These are phyloP conservation scores for Simmondsia chinensis DNA, from an alignment of 148 eudicot species.

Conservation along the genomic window DNA sequence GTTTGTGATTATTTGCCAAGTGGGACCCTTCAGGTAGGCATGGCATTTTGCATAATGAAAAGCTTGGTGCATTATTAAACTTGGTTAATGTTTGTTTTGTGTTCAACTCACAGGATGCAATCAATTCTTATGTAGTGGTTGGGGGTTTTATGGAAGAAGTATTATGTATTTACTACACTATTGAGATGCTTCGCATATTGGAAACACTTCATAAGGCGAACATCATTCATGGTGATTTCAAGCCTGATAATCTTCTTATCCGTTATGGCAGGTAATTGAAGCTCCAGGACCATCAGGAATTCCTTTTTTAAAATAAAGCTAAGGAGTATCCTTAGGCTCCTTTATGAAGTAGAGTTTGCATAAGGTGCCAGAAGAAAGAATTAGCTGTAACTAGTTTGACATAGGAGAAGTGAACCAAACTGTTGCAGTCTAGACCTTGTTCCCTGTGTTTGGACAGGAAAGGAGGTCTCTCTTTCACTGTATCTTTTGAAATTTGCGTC, in stretches of 20 bases:
- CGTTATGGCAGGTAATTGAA: slow-evolving; percentile 69
- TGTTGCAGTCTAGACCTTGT: too few relatives aligned
- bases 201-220: slow-evolving; percentile 66
- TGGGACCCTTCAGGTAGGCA: slow-evolving; percentile 89
- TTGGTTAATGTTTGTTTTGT: slow-evolving; percentile 9
- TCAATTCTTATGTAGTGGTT: slow-evolving; percentile 61
- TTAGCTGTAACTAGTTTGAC: too few relatives aligned
- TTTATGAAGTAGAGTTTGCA: too few relatives aligned
- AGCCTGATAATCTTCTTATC: slow-evolving; percentile 94
- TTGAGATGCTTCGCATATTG: slow-evolving; percentile 84
- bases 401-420: too few relatives aligned
- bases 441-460: too few relatives aligned
- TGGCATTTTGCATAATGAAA: slow-evolving; percentile 11
- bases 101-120: slow-evolving; percentile 94
- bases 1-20: slow-evolving; percentile 66
- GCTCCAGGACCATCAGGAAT: slow-evolving; percentile 1
- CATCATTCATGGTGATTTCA: slow-evolving; percentile 92
- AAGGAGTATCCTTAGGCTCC: too few relatives aligned
- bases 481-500: too few relatives aligned
- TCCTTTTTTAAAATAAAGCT: too few relatives aligned
- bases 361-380: too few relatives aligned
- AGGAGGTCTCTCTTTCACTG: too few relatives aligned
- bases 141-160: slow-evolving; percentile 80
- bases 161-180: slow-evolving; percentile 82
- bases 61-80: too few relatives aligned